These are phyloP conservation scores for Podospora bellae-mahoneyi DNA, from an alignment of 495 filamentous ascomycete genomes.

Conservation along the genomic window DNA sequence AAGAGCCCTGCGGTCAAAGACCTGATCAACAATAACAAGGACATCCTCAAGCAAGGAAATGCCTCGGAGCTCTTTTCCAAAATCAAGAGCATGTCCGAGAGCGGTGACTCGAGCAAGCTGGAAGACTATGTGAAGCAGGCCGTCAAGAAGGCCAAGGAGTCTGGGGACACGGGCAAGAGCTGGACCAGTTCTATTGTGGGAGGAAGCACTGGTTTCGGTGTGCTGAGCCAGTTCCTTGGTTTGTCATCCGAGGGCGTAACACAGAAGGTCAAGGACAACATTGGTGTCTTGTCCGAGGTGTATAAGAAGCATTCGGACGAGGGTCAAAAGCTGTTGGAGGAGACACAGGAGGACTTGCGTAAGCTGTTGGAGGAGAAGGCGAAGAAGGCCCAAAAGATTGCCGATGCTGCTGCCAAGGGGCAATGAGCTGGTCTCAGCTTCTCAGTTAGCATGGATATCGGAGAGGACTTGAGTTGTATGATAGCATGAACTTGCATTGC, in stretches of 20 bases:
- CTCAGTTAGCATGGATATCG: background rate
- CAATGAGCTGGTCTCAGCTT: conserved; percentile 13
- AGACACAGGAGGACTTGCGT: conserved; percentile 54
- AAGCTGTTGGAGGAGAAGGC: conserved; percentile 43
- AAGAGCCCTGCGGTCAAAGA: conserved; percentile 65
- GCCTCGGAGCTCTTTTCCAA: conserved; percentile 51
- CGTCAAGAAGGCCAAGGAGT: conserved; percentile 52
- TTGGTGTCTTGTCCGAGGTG: conserved; percentile 52
- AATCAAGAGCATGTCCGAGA: conserved; percentile 52
- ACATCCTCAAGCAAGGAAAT: conserved; percentile 58
- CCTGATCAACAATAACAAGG: conserved; percentile 58
- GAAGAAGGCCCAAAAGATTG: conserved; percentile 42
- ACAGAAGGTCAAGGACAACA: conserved; percentile 53
- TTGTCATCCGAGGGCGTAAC: conserved; percentile 31
- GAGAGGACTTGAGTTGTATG: background rate
- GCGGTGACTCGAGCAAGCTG: conserved; percentile 52
- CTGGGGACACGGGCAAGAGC: conserved; percentile 26
- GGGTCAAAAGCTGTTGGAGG: conserved; percentile 57
- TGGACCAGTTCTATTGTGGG: conserved; percentile 38
- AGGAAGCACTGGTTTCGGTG: conserved; percentile 14
- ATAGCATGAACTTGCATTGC: conserved; percentile 1
- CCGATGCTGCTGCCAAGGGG: conserved; percentile 33
- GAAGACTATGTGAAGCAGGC: conserved; percentile 57
- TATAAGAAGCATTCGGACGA: conserved; percentile 58
- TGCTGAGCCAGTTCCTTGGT: conserved; percentile 23